A percentile compares a stretch with the other conserved stretches of the same genome.
Conservation (phyloP, 2,329 filamentous ascomycete species). For the Pseudopyricularia cyperi region DNA sequence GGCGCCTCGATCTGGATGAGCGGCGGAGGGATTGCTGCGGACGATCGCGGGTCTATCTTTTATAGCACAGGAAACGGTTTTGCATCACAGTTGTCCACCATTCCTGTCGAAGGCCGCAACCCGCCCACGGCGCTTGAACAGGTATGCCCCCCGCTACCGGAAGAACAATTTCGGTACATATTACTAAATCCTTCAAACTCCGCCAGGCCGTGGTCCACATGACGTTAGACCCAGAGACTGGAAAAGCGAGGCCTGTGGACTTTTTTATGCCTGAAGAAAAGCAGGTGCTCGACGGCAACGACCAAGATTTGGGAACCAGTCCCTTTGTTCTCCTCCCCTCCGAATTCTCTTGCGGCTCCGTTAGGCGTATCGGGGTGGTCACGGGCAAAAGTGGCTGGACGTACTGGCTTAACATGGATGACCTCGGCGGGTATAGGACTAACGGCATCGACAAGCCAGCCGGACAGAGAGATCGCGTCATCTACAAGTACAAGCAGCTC, state of each 20-base stretch:
- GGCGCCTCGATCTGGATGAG: slow-evolving; percentile 36
- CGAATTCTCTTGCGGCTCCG: slow-evolving; percentile 27
- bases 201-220: slow-evolving; percentile 34
- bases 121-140: slow-evolving; percentile 32
- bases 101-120: slow-evolving; percentile 27
- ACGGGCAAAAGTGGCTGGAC: slow-evolving; percentile 37
- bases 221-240: slow-evolving; percentile 28
- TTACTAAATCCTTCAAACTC: no score
- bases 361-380: slow-evolving; percentile 32
- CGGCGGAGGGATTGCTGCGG: slow-evolving; percentile 32
- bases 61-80: slow-evolving; percentile 35
- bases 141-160: no score
- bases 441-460: slow-evolving; percentile 20
- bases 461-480: slow-evolving; percentile 19
- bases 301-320: slow-evolving; percentile 33
- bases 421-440: slow-evolving; percentile 34
- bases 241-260: slow-evolving; percentile 27
- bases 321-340: slow-evolving; percentile 29
- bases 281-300: slow-evolving; percentile 31
- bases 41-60: slow-evolving; percentile 30
- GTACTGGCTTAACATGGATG: slow-evolving; percentile 33
- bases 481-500: slow-evolving; percentile 29
- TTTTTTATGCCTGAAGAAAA: slow-evolving; percentile 40
- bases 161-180: no score
- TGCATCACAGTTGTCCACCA: slow-evolving; percentile 28